Base-by-base conservation (phyloP, 2,329 filamentous ascomycete species). In the Penicillium sp. region DNA sequence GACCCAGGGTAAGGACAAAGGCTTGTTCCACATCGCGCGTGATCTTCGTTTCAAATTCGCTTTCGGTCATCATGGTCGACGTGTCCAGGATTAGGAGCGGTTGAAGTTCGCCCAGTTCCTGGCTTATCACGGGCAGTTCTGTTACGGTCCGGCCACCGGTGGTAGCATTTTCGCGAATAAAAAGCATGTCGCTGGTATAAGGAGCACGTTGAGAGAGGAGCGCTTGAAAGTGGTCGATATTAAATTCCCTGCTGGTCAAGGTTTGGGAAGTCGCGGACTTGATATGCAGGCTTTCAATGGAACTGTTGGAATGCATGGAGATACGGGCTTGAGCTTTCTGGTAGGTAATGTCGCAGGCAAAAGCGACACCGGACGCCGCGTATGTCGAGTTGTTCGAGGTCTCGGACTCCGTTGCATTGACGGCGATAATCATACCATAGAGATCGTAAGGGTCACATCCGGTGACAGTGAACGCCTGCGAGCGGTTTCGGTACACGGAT, bases 151-250 rank as follows among this genome's bases (percentile, higher is more conserved):
- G 69, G 33, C 61, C 63, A 6, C 68, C 69, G 2, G 67, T 68
- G 1, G 70, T 73, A 13, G 58, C 50, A 36, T 74, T 73, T 19
- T 69, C 60, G 18, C 62, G 55, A 35, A 74, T 66, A 44, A 73
- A 74, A 9, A 74, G 55, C 62, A 73, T 68, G 33, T 74, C 72
- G 54, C 72, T 73, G 11, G 70, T 74, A 49, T 72, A 74, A 1
- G 70, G 68, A 6, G 71, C 68, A 19, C 70, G 69, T 31, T 73
- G 60, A 1, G 69, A 67, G 4, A 75, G 59, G 4, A 74, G 61
- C 5, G 65, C 66, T 27, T 73, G 69, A 31, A 75, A 75, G 5
- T 71, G 64, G 10, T 70, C 60, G 50, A 73, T 66, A 47, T 73
- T 73, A 54, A 75, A 73, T 13, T 69, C 59, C 1, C 59, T 35